Evolutionary conservation across 1,139 yeast genomes (phyloP), one percentile per base, ranked within the genome.

Genomic region (Nadsonia starkeyi-henricii): DNA sequence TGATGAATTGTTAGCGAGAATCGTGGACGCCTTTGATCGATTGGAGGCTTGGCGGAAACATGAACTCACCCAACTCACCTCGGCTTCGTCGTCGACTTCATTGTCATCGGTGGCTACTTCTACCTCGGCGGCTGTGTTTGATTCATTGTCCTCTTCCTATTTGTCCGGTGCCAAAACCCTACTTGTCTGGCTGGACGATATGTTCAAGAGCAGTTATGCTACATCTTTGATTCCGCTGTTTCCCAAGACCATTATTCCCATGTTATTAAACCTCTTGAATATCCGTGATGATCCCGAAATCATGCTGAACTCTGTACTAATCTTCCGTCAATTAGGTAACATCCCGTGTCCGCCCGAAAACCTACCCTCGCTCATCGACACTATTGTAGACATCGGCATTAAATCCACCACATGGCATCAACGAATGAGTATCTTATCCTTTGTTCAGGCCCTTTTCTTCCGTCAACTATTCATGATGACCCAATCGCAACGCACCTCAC

Each of bases 261-360:
- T 85, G 54, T 67, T 86, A 53, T 69, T 86, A 56, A 72, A 74
- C 30, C 68, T 88, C 50, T 77, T 81, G 50, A 74, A 74, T 48
- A 73, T 85, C 69, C 81, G 88, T 54, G 97, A 91, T 55, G 88
- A 86, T 20, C 83, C 81, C 53, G 74, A 89, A 52, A 82, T 89
- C 0, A 75, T 77, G 48, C 68, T 83, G 37, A 73, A 74, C 43
- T 82, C 86, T 0, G 70, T 74, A 2, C 58, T 72, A 1, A 66
- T 75, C 2, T 75, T 81, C 58, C 70, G 74, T 45, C 70, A 69
- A 41, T 67, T 82, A 2, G 80, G 88, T 0, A 80, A 78, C 53
- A 65, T 82, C 43, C 76, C 82, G 1, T 78, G 70, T 57, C 72
- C 75, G 39, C 58, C 64, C 3, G 66, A 66, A 1, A 63, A 71